These are phyloP conservation scores for Dillenia turbinata DNA, from an alignment of 164 flowering plant species.

Conservation along the genomic window DNA sequence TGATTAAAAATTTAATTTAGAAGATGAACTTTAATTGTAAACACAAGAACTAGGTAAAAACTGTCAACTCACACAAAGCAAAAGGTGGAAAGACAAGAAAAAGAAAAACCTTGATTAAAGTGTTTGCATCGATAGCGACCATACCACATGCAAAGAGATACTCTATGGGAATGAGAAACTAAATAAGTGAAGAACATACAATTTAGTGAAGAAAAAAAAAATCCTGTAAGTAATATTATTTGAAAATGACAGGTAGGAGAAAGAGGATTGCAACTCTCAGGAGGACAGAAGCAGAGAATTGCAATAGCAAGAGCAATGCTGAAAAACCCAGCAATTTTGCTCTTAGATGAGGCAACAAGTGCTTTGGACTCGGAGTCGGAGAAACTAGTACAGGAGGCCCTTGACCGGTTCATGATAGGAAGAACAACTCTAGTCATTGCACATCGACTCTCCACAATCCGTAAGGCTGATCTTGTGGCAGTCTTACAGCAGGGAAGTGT, in stretches of 20 bases:
- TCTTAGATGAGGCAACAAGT: slow-evolving; percentile 97
- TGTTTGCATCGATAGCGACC: background rate
- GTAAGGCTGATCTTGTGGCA: slow-evolving; percentile 93
- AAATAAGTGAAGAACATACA: background rate
- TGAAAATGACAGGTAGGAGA: slow-evolving; percentile 87
- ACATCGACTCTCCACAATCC: slow-evolving; percentile 93
- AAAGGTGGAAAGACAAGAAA: no score
- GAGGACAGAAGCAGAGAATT: slow-evolving; percentile 97
- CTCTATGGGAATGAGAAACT: background rate
- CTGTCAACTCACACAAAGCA: no score
- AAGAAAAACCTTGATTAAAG: background rate
- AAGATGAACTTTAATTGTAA: no score
- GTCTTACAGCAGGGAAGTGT: slow-evolving; percentile 91
- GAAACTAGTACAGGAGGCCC: slow-evolving; percentile 92
- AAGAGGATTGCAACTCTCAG: slow-evolving; percentile 94
- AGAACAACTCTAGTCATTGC: slow-evolving; percentile 96
- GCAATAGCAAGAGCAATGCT: slow-evolving; percentile 99
- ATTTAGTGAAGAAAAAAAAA: background rate
- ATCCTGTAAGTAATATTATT: background rate
- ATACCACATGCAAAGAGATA: background rate
- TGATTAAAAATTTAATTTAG: no score
- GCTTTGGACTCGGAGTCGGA: slow-evolving; percentile 96
- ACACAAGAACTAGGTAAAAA: no score
- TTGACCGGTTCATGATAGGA: slow-evolving; percentile 96
- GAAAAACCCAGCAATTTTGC: slow-evolving; percentile 91